Evolutionary conservation across 2,329 filamentous ascomycete genomes (phyloP).

Genomic region (Setomelanomma holmii): DNA sequence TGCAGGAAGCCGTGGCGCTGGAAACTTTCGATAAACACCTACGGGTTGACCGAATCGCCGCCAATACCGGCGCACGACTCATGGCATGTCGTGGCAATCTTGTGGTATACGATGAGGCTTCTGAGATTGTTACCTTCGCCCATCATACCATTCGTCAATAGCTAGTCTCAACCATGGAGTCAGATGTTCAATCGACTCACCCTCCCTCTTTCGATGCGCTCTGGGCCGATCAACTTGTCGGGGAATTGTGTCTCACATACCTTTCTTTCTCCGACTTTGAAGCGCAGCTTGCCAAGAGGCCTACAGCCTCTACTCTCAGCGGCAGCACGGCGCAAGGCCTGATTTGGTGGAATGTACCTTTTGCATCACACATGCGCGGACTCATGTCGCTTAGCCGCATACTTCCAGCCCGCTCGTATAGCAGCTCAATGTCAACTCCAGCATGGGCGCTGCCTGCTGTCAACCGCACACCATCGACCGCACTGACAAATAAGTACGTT

Average conservation of each 20-base stretch:
- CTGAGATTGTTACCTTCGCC: slow-evolving; percentile 14
- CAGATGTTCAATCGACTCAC: background rate
- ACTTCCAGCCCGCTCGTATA: no score
- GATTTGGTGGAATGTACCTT: background rate
- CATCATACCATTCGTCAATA: slow-evolving; percentile 27
- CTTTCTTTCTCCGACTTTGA: slow-evolving; percentile 52
- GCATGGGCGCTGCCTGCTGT: no score
- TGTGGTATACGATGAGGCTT: slow-evolving; percentile 9
- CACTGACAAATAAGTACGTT: no score
- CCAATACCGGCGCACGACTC: slow-evolving; percentile 7
- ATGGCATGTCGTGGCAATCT: slow-evolving; percentile 17
- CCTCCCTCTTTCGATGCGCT: slow-evolving; percentile 27
- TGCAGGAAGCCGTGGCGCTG: slow-evolving; percentile 26
- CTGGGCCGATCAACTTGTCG: slow-evolving; percentile 38
- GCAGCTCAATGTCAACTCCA: no score
- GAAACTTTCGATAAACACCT: slow-evolving; percentile 14
- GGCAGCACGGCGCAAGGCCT: background rate
- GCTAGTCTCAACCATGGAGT: background rate
- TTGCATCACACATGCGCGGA: no score
- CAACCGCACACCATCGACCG: no score
- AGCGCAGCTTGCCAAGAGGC: slow-evolving; percentile 11
- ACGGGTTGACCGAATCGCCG: slow-evolving; percentile 7
- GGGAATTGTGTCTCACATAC: slow-evolving; percentile 52
- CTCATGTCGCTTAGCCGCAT: no score
- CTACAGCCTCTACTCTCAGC: background rate